Base-by-base conservation (phyloP, 148 eudicot genomes). In the Spergularia marina region DNA sequence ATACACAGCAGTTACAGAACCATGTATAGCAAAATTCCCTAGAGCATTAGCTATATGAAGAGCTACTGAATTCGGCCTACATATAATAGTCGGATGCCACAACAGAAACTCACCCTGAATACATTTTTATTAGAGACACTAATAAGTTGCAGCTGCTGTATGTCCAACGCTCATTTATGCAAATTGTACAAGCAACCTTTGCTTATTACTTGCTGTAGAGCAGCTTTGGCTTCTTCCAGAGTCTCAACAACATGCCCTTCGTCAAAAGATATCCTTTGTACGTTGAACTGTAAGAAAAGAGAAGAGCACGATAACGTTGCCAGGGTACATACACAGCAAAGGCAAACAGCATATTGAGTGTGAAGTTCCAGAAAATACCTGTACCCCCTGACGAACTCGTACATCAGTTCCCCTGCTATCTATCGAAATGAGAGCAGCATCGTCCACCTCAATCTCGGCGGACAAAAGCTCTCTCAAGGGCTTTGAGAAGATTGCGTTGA, bases 311-410 rank as follows among this genome's bases (percentile, higher is more conserved):
- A 55, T 23, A 59, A 47, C 58, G 60, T 30, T 20, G 36, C 21
- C 18, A 56, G 39, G 53, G 74, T 53, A 75, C 13, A 40, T 47
- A 18, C 1, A 30, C n/a, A 8, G 20, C 17, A 69, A 23, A 41
- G 20, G 34, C 2, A 8, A 53, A 6, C 12, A 64, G 51, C 25
- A 44, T 44, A 44, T 10, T 10, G 17, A 17, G 0, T 39, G 16
- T 12, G 10, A 40, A 10, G 20, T 39, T 30, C 4, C 54, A 56
- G 23, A 21, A 23, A n/a, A 6, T 83, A 96, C 99, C 92, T 96
- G 97, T 51, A 91, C 98, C n/a, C 99, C 99, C 78, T 88, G 89
- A 71, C 99, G 99, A 77, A 92, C 98, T 55, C 99, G 90, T 25
- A 96, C 86, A 83, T 96, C 99, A 44, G 90, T 84, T 77, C 99